These are phyloP conservation scores for Colletotrichum chlorophyti DNA, from an alignment of 2,329 filamentous ascomycete genomes.

Conservation along the genomic window DNA sequence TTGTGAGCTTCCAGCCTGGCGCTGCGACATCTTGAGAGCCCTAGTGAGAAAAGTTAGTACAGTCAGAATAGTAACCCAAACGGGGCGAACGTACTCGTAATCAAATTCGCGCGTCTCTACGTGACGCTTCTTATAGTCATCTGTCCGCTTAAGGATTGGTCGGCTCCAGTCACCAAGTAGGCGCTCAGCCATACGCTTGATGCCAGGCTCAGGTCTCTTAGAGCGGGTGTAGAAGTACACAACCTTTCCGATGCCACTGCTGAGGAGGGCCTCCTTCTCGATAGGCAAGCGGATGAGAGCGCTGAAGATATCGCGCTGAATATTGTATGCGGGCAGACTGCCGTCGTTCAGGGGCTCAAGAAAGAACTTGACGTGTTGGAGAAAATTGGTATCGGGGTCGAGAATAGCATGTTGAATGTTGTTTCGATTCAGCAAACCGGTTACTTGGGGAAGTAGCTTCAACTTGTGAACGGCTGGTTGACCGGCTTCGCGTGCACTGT, in stretches of 20 bases:
- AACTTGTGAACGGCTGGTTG: conserved; percentile 91
- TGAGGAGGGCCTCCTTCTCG: conserved; percentile 87
- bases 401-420: conserved; percentile 84
- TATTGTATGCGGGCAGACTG: conserved; percentile 93
- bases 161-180: conserved; percentile 96
- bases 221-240: conserved; percentile 97
- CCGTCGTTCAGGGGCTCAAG: conserved; percentile 94
- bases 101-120: conserved; percentile 70
- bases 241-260: conserved; percentile 94
- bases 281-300: conserved; percentile 83
- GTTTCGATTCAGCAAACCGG: conserved; percentile 87
- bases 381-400: conserved; percentile 92
- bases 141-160: conserved; percentile 90
- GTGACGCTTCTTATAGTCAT: conserved; percentile 89
- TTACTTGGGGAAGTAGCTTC: conserved; percentile 90
- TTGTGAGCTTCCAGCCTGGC: conserved; percentile 52
- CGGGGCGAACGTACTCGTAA: conserved; percentile 57
- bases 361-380: conserved; percentile 96
- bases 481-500: conserved; percentile 77
- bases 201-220: conserved; percentile 83
- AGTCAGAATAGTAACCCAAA: too few species aligned
- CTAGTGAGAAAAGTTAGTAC: conserved; percentile 40
- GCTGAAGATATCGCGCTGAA: conserved; percentile 91
- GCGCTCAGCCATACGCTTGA: conserved; percentile 93
- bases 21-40: conserved; percentile 60